Evolutionary conservation across 208 protist genomes (phyloP), one percentile per base, ranked within the genome.

Genomic region (Herpetomonas tarakana): DNA sequence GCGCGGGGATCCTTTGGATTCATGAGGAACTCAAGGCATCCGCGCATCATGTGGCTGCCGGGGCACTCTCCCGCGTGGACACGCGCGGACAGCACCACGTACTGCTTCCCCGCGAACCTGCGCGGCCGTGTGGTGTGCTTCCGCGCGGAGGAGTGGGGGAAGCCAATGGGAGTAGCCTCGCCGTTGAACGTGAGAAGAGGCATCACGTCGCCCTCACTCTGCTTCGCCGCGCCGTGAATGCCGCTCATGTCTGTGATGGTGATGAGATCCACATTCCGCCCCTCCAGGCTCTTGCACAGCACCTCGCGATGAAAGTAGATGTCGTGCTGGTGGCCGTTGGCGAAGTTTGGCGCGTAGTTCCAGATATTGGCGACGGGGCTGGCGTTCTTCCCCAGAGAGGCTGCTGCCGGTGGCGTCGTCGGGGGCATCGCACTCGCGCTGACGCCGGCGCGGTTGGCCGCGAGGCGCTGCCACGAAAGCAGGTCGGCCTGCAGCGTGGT

Each of bases 51-150:
- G 69, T 92, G 92, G 49, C 85, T 96, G 25, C 83, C 89, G 2
- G 92, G 80, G 52, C 81, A 92, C 63, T 98, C 96, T 9, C 96
- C 96, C 2, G 96, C 87, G 68, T 98, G 96, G 38, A 98, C 94
- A 19, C 96, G 79, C 9, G 94, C 81, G 3, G 92, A 80, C 12
- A 96, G 83, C 52, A 93, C 81, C 18, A 93, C 90, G 62, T 72
- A 86, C 31, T 70, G 70, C 62, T 93, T 93, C 39, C 71, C 74
- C 3, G 69, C 30, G 62, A 93, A 93, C 44, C 49, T 27, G 46
- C 63, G 73, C n/a, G 86, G 86, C 41, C 88, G 64, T 49, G 70
- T 27, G 11, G 81, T 93, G 25, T 71, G 44, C 19, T 69, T 66
- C 2, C 47, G 39, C 11, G 81, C 69, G 2, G 82, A 92, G 9